A percentile compares a stretch with the other conserved stretches of the same genome.
These are phyloP conservation scores for Phellinidium pouzarii DNA, from an alignment of 1,284 basidiomycete species.

Conservation along the genomic window DNA sequence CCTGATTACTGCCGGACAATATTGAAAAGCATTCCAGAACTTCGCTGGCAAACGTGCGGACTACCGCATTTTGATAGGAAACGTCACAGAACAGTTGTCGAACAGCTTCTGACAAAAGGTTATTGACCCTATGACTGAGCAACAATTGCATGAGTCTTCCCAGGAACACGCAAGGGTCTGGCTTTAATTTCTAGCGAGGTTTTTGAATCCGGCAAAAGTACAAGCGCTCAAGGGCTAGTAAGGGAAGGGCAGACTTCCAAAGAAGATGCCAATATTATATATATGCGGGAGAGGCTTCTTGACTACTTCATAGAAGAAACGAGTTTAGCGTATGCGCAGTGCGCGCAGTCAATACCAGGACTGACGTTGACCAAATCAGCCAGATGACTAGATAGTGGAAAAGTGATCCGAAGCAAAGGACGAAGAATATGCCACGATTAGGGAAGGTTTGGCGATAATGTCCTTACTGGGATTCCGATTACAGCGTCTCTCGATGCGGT, in stretches of 20 bases:
- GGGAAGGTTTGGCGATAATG: too few relatives aligned
- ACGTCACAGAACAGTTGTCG: not conserved
- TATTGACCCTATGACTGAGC: not conserved
- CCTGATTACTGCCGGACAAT: not conserved
- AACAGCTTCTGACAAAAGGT: not conserved
- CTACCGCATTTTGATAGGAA: not conserved
- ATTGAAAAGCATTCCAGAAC: not conserved
- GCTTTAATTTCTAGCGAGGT: not conserved
- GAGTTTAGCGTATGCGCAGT: too few relatives aligned
- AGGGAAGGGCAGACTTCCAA: not conserved
- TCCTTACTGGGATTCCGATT: too few relatives aligned
- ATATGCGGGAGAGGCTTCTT: too few relatives aligned
- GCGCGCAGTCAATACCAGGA: too few relatives aligned
- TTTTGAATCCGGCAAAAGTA: not conserved
- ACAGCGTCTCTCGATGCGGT: too few relatives aligned
- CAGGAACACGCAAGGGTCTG: not conserved
- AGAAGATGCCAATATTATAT: not conserved
- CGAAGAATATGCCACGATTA: too few relatives aligned
- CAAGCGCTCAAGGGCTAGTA: not conserved
- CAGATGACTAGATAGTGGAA: not conserved
- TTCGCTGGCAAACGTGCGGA: not conserved
- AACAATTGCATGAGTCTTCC: not conserved
- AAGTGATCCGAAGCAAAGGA: too few relatives aligned
- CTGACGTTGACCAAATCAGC: not conserved
- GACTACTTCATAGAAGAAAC: too few relatives aligned